phyloP scores from a whole-genome alignment of 352 stramenopile species.

The Phytopythium mirpurense region DNA sequence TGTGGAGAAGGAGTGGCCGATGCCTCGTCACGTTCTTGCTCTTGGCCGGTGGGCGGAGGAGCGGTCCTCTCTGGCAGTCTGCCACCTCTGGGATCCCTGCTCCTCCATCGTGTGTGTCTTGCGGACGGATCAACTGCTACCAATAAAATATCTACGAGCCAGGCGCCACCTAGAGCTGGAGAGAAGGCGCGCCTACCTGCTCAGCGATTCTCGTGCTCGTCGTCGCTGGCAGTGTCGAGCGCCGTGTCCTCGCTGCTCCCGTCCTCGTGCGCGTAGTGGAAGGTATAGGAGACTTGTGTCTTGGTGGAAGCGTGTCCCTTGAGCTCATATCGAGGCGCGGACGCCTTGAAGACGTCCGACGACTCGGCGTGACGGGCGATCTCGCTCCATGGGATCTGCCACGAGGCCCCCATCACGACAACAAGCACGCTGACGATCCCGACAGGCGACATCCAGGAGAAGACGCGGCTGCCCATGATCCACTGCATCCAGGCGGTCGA shows the following conservation, averaged over 20 bases:
- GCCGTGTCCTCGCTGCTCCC: constrained; percentile 6
- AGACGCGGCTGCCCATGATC: constrained; percentile 13
- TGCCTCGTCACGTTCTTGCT: not conserved
- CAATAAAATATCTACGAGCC: constrained; percentile 1
- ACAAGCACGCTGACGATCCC: constrained; percentile 30
- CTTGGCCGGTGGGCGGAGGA: not conserved
- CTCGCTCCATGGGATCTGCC: constrained; percentile 40
- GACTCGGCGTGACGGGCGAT: constrained; percentile 13
- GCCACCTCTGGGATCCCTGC: not conserved
- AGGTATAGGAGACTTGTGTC: not conserved
- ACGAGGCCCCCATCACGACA: constrained; percentile 31
- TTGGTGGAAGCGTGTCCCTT: not conserved
- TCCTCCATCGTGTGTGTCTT: no score
- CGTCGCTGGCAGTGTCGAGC: constrained; percentile 7
- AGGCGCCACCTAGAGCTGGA: not conserved
- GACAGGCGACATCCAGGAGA: constrained; percentile 20
- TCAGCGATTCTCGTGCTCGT: constrained; percentile 1
- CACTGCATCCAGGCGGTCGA: constrained; percentile 13
- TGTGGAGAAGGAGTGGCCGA: not conserved
- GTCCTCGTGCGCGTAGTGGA: constrained; percentile 3
- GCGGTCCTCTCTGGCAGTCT: not conserved
- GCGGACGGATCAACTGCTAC: not conserved
- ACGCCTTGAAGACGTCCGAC: not conserved
- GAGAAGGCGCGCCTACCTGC: not conserved
- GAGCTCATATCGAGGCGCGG: constrained; percentile 1